phyloP scores from a whole-genome alignment of 2,329 filamentous ascomycete genomes.

The Colletotrichum shisoi region DNA sequence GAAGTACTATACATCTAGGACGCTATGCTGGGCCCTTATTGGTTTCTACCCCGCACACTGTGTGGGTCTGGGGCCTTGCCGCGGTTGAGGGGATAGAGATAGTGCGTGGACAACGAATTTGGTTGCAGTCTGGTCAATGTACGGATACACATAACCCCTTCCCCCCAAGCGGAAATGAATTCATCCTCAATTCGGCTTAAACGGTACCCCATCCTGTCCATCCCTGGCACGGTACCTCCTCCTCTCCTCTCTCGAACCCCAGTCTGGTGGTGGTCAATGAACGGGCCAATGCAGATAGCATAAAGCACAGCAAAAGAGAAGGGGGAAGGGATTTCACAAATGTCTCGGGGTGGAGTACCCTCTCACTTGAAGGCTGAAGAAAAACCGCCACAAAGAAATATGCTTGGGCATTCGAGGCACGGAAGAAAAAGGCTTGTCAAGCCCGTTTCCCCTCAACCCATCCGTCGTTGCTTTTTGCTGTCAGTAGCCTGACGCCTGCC shows the following conservation, averaged over 20 bases:
- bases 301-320: not conserved
- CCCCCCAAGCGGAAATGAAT: constrained; percentile 10
- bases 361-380: not conserved
- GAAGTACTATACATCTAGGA: no score
- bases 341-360: constrained; percentile 16
- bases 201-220: not conserved
- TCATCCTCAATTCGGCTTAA: not conserved
- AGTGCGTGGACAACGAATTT: not conserved
- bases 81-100: no score
- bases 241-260: not conserved
- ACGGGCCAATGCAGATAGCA: not conserved
- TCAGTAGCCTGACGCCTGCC: not conserved
- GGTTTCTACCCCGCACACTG: no score
- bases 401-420: not conserved
- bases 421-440: not conserved
- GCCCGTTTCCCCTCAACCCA: not conserved
- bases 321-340: constrained; percentile 12
- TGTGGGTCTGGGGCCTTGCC: no score
- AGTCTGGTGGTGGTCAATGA: not conserved
- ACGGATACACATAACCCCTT: not conserved
- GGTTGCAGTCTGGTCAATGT: not conserved
- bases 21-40: no score
- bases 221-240: not conserved
- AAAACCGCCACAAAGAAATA: not conserved
- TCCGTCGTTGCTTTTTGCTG: not conserved